A percentile compares a stretch with the other conserved stretches of the same genome.
phyloP scores from a whole-genome alignment of 805 yeast genomes.

The Candida peoriensis region DNA sequence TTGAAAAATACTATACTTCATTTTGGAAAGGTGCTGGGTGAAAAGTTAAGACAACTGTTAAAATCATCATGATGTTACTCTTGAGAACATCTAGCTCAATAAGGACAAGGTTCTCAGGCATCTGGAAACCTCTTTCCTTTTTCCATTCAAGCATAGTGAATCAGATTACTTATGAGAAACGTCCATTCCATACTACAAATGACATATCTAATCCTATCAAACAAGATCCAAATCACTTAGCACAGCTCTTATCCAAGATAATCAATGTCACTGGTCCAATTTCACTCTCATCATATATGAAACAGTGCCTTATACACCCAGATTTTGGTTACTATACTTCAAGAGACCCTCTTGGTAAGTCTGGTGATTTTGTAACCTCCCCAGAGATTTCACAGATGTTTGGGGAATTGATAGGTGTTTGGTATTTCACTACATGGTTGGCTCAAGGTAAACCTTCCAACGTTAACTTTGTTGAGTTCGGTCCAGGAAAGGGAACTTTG shows the following conservation, averaged over 20 bases:
- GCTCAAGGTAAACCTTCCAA: constrained; percentile 46
- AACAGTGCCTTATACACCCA: constrained; percentile 78
- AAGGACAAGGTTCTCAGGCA: too few species aligned
- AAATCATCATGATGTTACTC: too few species aligned
- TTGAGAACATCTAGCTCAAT: too few species aligned
- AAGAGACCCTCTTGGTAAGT: constrained; percentile 60
- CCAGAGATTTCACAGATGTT: constrained; percentile 86
- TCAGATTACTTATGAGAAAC: neutral
- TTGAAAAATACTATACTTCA: too few species aligned
- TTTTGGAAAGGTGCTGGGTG: too few species aligned
- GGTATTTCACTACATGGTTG: constrained; percentile 58
- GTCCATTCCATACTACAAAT: neutral
- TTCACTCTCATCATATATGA: constrained; percentile 68
- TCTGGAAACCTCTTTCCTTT: too few species aligned
- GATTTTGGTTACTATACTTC: constrained; percentile 75
- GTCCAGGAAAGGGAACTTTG: constrained; percentile 82
- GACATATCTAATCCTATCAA: neutral
- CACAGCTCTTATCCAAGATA: constrained; percentile 24
- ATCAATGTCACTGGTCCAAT: constrained; percentile 66
- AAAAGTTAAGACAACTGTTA: too few species aligned
- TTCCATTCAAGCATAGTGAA: too few species aligned
- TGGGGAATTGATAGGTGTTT: constrained; percentile 79
- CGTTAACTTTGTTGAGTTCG: constrained; percentile 65
- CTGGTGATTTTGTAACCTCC: constrained; percentile 78
- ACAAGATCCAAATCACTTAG: neutral